phyloP scores from a whole-genome alignment of 2,329 filamentous ascomycete genomes.

The Sclerotinia minor region DNA sequence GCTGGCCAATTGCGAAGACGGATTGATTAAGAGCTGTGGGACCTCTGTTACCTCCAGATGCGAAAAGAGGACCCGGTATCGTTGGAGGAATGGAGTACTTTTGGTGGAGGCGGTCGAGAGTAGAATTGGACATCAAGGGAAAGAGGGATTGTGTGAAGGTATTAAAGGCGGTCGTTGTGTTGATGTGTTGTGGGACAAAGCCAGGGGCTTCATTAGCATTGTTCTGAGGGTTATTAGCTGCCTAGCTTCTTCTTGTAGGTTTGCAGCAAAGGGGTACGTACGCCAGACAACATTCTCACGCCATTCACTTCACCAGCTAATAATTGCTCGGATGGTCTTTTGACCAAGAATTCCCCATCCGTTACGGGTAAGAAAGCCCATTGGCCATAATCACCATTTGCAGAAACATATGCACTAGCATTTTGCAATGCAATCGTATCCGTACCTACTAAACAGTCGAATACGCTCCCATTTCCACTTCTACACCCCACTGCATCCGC shows the following conservation, averaged over 20 bases:
- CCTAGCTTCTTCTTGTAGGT: too few species aligned
- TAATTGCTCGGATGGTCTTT: constrained; percentile 41
- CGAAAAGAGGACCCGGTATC: constrained; percentile 34
- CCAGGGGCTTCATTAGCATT: constrained; percentile 53
- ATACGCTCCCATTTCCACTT: constrained; percentile 40
- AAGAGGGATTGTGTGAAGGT: constrained; percentile 46
- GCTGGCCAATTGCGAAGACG: constrained; percentile 48
- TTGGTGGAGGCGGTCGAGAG: constrained; percentile 40
- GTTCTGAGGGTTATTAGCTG: constrained; percentile 37
- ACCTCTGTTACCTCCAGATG: constrained; percentile 41
- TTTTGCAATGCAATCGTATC: constrained; percentile 40
- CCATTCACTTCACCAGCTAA: constrained; percentile 41
- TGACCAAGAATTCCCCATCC: constrained; percentile 41
- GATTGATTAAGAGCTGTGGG: constrained; percentile 48
- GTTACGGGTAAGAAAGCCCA: constrained; percentile 44
- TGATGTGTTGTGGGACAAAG: constrained; percentile 50
- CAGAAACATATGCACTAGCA: constrained; percentile 36
- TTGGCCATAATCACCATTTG: constrained; percentile 31
- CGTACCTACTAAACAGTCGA: constrained; percentile 38
- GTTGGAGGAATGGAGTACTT: constrained; percentile 35
- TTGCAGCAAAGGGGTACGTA: background rate
- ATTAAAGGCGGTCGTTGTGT: constrained; percentile 45
- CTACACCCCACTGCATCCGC: constrained; percentile 46
- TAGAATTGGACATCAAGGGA: constrained; percentile 45
- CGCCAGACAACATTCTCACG: constrained; percentile 31